Evolutionary conservation across 352 stramenopile genomes (phyloP), one percentile per base, ranked within the genome.

Genomic region (Proteromonas lacertae): DNA sequence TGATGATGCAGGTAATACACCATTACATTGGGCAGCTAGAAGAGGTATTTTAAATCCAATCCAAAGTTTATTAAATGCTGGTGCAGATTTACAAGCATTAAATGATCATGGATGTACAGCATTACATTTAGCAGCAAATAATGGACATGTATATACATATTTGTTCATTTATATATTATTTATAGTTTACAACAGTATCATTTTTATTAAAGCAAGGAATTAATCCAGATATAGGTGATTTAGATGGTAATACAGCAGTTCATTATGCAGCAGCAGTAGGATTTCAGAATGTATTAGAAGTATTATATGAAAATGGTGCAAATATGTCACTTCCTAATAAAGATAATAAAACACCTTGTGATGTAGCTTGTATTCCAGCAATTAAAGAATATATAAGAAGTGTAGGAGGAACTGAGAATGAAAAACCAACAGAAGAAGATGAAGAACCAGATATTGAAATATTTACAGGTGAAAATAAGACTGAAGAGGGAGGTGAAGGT

Each of bases 1-100:
- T 30, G 68, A 82, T 52, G 68, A 82, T 23, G 59, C 52, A 8
- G 68, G 68, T 24, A 74, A 80, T 42, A 70, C 64, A 4, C 59
- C 61, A 19, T 46, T 80, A 23, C 68, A 82, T 42, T 70, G 72
- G 34, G 64, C 65, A 16, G 64, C 63, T 2, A 50, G 59, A 14
- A 50, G 68, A 19, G 68, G 68, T 21, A 70, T 82, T 24, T 38
- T 82, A 14, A 81, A 79, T 38, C 63, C 67, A 3, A 64, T 79
- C 30, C 36, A 62, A 14, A 36, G 69, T 25, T 50, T 82, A 26
- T 46, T 79, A 8, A 59, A 52, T 22, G 64, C 60, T 23, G 64
- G 63, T 22, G 68, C 60, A 25, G 73, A 82, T 38, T 51, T 64
- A 18, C 72, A 74, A 38, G 52, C 53, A 8, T 42, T 46, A 1